A percentile compares a stretch with the other conserved stretches of the same genome.
Evolutionary conservation across 306 rosid species (phyloP).

Genomic region (Bauhinia variegata): DNA sequence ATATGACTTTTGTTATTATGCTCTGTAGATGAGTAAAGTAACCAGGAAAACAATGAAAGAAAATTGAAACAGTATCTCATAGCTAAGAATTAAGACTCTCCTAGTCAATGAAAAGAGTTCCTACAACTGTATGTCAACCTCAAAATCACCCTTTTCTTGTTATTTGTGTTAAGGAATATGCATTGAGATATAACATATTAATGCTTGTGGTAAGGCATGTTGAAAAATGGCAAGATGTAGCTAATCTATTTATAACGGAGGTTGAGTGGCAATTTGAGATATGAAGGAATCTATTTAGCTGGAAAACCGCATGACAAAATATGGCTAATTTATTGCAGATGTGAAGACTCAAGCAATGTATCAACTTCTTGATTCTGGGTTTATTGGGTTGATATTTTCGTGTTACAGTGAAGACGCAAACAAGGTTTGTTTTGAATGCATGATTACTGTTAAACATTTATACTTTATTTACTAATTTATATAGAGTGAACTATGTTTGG

Average conservation of each 20-base stretch:
- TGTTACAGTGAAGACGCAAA: conserved; percentile 87
- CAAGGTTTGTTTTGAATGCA: conserved; percentile 62
- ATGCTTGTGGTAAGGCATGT: conserved; percentile 6
- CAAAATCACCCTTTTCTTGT: background rate
- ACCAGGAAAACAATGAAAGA: no score
- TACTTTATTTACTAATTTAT: conserved; percentile 27
- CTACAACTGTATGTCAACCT: background rate
- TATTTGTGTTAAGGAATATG: background rate
- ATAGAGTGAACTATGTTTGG: conserved; percentile 23
- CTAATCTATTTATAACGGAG: background rate
- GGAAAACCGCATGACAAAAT: background rate
- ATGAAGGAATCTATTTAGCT: background rate
- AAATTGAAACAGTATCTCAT: no score
- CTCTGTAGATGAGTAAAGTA: no score
- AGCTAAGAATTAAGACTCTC: no score
- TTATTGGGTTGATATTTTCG: conserved; percentile 93
- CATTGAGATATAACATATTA: conserved; percentile 1
- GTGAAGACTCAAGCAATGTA: conserved; percentile 94
- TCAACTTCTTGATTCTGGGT: conserved; percentile 98
- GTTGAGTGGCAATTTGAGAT: conserved; percentile 10
- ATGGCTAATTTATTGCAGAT: conserved; percentile 51
- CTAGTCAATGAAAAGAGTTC: no score
- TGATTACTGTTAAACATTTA: conserved; percentile 17
- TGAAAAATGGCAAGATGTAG: background rate
- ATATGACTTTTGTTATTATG: no score